Evolutionary conservation across 257 asterid species (phyloP).

Genomic region (Petunia secreta): DNA sequence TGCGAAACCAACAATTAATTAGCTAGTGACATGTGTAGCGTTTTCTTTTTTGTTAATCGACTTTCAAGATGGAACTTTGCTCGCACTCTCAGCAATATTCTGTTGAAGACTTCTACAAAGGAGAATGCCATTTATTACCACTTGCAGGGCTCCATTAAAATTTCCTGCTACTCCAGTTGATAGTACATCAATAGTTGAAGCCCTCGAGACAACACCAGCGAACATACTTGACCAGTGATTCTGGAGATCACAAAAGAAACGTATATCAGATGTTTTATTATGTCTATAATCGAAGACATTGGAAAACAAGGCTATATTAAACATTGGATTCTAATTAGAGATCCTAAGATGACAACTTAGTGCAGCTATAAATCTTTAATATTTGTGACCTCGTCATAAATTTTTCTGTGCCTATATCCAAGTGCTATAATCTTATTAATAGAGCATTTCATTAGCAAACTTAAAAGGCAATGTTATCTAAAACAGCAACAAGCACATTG

Average conservation of each 20-base stretch:
- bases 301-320: neutral
- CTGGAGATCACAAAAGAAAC: conserved; percentile 31
- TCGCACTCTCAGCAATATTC: too few species aligned
- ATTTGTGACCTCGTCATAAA: neutral
- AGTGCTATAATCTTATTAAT: neutral
- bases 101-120: too few species aligned
- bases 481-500: neutral
- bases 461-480: neutral
- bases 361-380: neutral
- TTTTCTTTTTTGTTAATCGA: too few species aligned
- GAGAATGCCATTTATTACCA: conserved; percentile 36
- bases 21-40: too few species aligned
- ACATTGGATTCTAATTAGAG: neutral
- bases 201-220: conserved; percentile 48
- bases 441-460: neutral
- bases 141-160: conserved; percentile 42
- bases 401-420: neutral
- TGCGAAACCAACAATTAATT: conserved; percentile 2
- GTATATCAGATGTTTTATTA: neutral
- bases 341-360: neutral
- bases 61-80: neutral
- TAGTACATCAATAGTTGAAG: conserved; percentile 40
- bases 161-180: conserved; percentile 46
- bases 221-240: conserved; percentile 53
- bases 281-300: neutral